These are phyloP conservation scores for Schizochytrium sp. DNA, from an alignment of 108 stramenopile species.

Conservation along the genomic window DNA sequence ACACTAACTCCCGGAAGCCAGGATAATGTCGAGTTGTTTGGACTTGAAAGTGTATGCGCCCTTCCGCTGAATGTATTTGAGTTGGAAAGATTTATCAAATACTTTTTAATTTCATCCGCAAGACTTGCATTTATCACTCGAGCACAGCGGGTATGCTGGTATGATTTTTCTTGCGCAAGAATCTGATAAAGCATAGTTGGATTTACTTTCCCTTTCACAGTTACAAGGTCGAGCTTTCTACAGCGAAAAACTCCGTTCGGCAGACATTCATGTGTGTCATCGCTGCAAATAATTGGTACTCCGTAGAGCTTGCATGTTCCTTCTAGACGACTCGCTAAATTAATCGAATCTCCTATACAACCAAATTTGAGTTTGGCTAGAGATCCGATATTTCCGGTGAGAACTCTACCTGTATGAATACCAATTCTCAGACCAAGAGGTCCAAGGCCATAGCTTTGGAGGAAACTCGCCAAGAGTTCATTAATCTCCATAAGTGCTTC, in stretches of 20 bases:
- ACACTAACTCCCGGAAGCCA: too few relatives aligned
- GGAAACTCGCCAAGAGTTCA: not conserved
- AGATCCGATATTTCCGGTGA: slow-evolving; percentile 40
- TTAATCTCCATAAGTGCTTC: slow-evolving; percentile 33
- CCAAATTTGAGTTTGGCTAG: not conserved
- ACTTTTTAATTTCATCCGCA: not conserved
- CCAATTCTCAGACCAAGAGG: slow-evolving; percentile 24
- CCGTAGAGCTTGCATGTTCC: slow-evolving; percentile 42
- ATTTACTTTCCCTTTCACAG: not conserved
- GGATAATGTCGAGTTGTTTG: too few relatives aligned
- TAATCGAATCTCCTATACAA: not conserved
- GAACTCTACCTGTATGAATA: slow-evolving; percentile 19
- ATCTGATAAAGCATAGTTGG: not conserved
- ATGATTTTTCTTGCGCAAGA: not conserved
- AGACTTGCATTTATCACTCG: not conserved
- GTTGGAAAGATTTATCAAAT: too few relatives aligned
- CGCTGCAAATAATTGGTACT: not conserved
- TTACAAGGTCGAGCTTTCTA: not conserved
- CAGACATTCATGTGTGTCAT: not conserved
- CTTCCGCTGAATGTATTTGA: too few relatives aligned
- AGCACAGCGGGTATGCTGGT: not conserved
- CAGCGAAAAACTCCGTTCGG: not conserved
- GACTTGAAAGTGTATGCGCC: too few relatives aligned
- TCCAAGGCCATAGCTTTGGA: not conserved
- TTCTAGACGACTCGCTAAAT: slow-evolving; percentile 35